These are phyloP conservation scores for Ceratocystis harringtonii DNA, from an alignment of 2,329 filamentous ascomycete genomes.

Conservation along the genomic window DNA sequence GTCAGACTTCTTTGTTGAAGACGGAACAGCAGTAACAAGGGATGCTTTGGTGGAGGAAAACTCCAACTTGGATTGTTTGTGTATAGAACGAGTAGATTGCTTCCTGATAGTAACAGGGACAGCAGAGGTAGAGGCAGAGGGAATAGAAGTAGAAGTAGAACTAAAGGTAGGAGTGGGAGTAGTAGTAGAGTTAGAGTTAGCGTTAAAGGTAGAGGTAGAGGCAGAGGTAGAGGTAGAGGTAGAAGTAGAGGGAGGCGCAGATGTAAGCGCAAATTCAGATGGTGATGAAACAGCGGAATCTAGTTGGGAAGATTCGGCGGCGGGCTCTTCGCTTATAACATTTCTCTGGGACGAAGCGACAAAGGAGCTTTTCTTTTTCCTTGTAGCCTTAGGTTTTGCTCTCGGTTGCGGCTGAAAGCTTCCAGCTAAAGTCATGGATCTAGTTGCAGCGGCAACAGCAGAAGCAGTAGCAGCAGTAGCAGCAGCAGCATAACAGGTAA, in stretches of 20 bases:
- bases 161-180: background rate
- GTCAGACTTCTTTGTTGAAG: background rate
- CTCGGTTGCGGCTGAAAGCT: constrained; percentile 2
- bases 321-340: constrained; percentile 15
- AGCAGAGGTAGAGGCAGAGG: background rate
- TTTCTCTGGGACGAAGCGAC: constrained; percentile 8
- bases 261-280: constrained; percentile 3
- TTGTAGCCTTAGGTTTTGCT: background rate
- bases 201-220: background rate
- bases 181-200: background rate
- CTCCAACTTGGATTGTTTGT: constrained; percentile 13
- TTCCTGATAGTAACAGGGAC: background rate
- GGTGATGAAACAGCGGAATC: constrained; percentile 8
- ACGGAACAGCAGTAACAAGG: background rate
- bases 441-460: background rate
- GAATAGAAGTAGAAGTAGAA: background rate
- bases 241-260: background rate
- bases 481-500: background rate
- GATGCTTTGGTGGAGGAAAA: constrained; percentile 14
- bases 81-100: background rate
- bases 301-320: background rate
- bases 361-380: background rate
- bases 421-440: background rate
- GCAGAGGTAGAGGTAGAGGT: background rate
- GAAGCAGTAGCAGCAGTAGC: background rate